A percentile compares a stretch with the other conserved stretches of the same genome.
These are phyloP conservation scores for Nemania sp. DNA, from an alignment of 2,329 filamentous ascomycete species.

Conservation along the genomic window DNA sequence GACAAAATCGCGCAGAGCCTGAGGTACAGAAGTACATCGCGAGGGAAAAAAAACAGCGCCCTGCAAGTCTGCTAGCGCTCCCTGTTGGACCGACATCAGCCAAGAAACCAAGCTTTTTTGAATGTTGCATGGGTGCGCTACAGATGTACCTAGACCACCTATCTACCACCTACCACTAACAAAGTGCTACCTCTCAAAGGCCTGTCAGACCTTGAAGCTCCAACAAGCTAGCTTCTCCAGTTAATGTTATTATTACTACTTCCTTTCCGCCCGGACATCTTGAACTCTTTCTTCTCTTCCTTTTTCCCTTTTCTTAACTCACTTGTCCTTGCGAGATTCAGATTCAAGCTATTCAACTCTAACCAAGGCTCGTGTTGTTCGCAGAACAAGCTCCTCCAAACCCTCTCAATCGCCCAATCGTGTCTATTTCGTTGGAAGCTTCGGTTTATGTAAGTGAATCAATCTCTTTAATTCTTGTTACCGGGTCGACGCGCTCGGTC, in stretches of 20 bases:
- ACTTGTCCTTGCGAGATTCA: conserved; percentile 51
- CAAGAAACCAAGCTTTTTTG: conserved; percentile 48
- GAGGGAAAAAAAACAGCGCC: conserved; percentile 36
- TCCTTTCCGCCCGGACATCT: conserved; percentile 45
- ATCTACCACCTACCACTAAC: no score
- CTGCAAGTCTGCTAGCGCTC: conserved; percentile 43
- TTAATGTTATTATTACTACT: conserved; percentile 46
- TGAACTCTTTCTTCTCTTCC: conserved; percentile 42
- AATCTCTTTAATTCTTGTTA: conserved; percentile 38
- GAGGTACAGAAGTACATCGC: conserved; percentile 20
- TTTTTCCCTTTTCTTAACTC: conserved; percentile 48
- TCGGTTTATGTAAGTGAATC: conserved; percentile 34
- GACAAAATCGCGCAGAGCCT: conserved; percentile 51
- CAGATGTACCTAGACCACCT: conserved; percentile 18
- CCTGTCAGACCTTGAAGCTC: conserved; percentile 41
- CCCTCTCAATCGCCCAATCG: conserved; percentile 40
- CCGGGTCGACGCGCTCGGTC: conserved; percentile 30
- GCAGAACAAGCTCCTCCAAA: conserved; percentile 44
- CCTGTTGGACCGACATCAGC: conserved; percentile 47
- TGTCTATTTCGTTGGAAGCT: conserved; percentile 31
- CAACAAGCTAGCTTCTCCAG: conserved; percentile 40
- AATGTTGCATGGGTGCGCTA: conserved; percentile 32
- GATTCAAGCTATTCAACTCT: conserved; percentile 42
- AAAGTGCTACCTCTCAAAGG: not conserved
- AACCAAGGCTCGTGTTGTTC: conserved; percentile 54